Conservation (phyloP, 495 filamentous ascomycete species). For the Xylaria grammica region DNA sequence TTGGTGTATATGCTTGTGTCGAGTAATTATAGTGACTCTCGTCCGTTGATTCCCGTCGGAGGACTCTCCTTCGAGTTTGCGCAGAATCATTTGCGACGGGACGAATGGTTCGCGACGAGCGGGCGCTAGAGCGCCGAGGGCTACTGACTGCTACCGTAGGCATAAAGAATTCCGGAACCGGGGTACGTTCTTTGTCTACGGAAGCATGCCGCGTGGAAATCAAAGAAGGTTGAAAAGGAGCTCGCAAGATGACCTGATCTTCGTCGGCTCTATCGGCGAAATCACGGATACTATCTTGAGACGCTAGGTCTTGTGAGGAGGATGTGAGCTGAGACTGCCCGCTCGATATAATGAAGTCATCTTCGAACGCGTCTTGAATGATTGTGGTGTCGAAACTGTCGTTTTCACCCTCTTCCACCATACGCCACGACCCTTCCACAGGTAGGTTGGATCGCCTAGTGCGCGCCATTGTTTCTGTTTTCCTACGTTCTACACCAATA, state of each 20-base stretch:
- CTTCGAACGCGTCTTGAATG: constrained; percentile 42
- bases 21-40: background rate
- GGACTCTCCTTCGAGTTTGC: constrained; percentile 34
- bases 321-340: constrained; percentile 43
- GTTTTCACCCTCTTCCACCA: constrained; percentile 56
- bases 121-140: constrained; percentile 30
- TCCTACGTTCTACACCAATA: background rate
- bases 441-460: constrained; percentile 26
- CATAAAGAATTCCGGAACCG: constrained; percentile 50
- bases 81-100: constrained; percentile 21
- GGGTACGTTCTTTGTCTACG: constrained; percentile 38
- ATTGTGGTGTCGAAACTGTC: constrained; percentile 56
- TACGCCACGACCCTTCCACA: constrained; percentile 55
- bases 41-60: constrained; percentile 14
- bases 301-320: constrained; percentile 34
- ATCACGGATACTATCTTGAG: constrained; percentile 53
- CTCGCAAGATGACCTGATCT: constrained; percentile 47
- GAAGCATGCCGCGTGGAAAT: constrained; percentile 43
- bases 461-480: constrained; percentile 8
- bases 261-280: constrained; percentile 51
- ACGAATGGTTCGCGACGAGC: constrained; percentile 32
- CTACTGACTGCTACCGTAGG: constrained; percentile 40
- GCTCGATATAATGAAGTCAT: constrained; percentile 44
- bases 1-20: background rate
- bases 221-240: constrained; percentile 53